Base-by-base conservation (phyloP, 768 basidiomycete genomes). In the Chlorophyllum brunneum region DNA sequence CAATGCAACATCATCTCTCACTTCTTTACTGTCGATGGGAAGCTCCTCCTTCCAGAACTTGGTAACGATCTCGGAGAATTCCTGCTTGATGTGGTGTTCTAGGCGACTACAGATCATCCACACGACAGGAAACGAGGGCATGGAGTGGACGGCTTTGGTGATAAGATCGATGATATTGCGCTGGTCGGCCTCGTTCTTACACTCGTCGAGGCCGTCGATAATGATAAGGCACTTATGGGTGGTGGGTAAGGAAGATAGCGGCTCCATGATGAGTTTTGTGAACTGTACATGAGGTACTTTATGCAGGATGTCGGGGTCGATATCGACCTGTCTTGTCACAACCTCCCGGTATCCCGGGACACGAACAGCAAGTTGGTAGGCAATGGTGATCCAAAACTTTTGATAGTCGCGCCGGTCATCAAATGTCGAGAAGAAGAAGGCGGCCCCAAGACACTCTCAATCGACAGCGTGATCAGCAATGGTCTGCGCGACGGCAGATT, bases 81-180 rank as follows among this genome's bases (percentile, higher is more conserved):
- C 30, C 9, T n/a, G 10, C 27, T 31, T 48, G 36, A 59, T 18
- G 8, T 51, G 41, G 11, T 27, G 18, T 44, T 59, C 55, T 15
- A 49, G 48, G 5, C 58, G 43, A 31, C 58, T 59, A 39, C 52
- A n/a, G 3, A 59, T 45, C 6, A 56, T 6, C 43, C 29, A 46
- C n/a, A 51, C 13, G 11, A 45, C 16, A 18, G 55, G 45, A n/a
- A n/a, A n/a, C n/a, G n/a, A n/a, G n/a, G n/a, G n/a, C n/a, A n/a
- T n/a, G n/a, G n/a, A n/a, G n/a, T n/a, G n/a, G n/a, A n/a, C n/a
- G n/a, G n/a, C n/a, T n/a, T n/a, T n/a, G n/a, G n/a, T n/a, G n/a
- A n/a, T n/a, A n/a, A n/a, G n/a, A n/a, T n/a, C n/a, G n/a, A n/a
- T n/a, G n/a, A n/a, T n/a, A n/a, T n/a, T n/a, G n/a, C n/a, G 36